Conservation (phyloP, 75 land plant genomes). For the Azolla pinnata region DNA sequence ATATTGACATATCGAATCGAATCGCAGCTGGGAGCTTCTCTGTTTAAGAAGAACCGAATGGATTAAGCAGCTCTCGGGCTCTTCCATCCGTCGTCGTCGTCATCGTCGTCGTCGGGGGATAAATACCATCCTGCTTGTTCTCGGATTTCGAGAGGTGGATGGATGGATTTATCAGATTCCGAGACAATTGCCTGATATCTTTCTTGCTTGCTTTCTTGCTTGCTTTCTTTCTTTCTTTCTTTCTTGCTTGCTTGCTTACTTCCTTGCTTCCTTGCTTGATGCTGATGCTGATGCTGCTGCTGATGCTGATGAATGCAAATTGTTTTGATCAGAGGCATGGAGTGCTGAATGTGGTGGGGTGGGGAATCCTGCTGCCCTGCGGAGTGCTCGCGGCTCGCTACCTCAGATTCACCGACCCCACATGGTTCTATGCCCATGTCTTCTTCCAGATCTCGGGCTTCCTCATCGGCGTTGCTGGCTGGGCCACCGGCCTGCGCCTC, state of each 20-base stretch:
- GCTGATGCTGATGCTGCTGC: neutral
- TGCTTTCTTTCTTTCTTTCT: too few species aligned
- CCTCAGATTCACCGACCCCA: conserved; percentile 37
- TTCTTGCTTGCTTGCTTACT: too few species aligned
- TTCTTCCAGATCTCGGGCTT: conserved; percentile 43
- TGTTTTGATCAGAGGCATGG: conserved; percentile 33
- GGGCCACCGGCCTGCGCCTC: conserved; percentile 34
- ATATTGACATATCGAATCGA: too few species aligned
- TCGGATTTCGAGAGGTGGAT: neutral
- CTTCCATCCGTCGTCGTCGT: too few species aligned
- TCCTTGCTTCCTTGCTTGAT: neutral
- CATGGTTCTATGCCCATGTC: conserved; percentile 56
- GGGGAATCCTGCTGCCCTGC: conserved; percentile 54
- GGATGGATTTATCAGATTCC: neutral
- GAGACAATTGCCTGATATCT: neutral
- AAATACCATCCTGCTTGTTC: too few species aligned
- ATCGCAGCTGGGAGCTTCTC: too few species aligned
- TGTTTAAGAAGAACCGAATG: too few species aligned
- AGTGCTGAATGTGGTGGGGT: conserved; percentile 36
- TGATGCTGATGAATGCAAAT: neutral
- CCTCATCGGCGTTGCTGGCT: conserved; percentile 30
- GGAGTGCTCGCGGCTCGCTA: conserved; percentile 54
- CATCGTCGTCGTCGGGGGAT: too few species aligned
- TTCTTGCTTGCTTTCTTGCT: too few species aligned
- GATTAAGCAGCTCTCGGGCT: too few species aligned